Evolutionary conservation across 2,329 filamentous ascomycete species (phyloP).

Genomic region (Diaporthe longicolla): DNA sequence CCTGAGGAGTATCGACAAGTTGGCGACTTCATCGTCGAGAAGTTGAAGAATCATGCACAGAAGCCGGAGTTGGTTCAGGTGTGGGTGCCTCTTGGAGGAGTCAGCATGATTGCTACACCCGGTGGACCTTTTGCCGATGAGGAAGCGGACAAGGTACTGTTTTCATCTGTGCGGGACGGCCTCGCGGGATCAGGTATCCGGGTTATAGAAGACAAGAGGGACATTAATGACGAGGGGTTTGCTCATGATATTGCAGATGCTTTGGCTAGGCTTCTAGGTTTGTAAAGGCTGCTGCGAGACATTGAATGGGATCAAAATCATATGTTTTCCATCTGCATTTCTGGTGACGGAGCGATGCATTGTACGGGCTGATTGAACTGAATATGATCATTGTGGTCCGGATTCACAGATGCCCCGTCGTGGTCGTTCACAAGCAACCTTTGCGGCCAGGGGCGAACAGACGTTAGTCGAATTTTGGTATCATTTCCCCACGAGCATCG

Average conservation of each 20-base stretch:
- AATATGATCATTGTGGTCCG: not conserved
- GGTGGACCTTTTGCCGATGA: conserved; percentile 67
- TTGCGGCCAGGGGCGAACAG: not conserved
- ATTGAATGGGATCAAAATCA: not conserved
- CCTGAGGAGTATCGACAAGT: conserved; percentile 68
- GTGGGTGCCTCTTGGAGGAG: conserved; percentile 70
- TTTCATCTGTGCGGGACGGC: conserved; percentile 64
- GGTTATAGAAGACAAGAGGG: conserved; percentile 63
- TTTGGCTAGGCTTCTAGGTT: conserved; percentile 51
- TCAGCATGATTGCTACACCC: conserved; percentile 71
- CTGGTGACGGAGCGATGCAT: too few species aligned
- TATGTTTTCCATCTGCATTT: not conserved
- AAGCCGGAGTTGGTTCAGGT: conserved; percentile 63
- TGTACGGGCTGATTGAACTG: not conserved
- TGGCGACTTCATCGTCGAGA: conserved; percentile 68
- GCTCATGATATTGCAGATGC: conserved; percentile 62
- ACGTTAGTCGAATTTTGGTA: not conserved
- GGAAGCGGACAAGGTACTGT: conserved; percentile 62
- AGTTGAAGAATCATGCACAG: conserved; percentile 60
- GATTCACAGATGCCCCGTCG: not conserved
- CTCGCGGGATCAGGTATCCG: conserved; percentile 63
- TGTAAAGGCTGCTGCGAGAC: not conserved
- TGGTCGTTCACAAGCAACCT: not conserved
- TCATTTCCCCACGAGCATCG: conserved; percentile 22
- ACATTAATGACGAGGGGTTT: conserved; percentile 69